Conservation (phyloP, 108 stramenopile species). For the Seminavis robusta region DNA sequence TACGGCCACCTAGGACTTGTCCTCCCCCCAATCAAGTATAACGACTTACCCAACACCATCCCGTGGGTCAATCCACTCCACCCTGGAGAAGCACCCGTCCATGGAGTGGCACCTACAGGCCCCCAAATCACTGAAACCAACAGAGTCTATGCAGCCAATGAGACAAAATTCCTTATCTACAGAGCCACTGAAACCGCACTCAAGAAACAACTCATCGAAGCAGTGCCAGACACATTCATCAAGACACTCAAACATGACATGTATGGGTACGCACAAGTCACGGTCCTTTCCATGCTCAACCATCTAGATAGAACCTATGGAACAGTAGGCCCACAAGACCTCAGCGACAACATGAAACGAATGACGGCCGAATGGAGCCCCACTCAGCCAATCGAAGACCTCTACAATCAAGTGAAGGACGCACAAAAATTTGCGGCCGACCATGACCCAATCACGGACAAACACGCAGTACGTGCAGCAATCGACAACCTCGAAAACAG, state of each 20-base stretch:
- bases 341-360: neutral
- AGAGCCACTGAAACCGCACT: neutral
- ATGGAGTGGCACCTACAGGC: neutral
- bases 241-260: neutral
- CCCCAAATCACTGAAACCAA: neutral
- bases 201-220: neutral
- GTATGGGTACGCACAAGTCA: neutral
- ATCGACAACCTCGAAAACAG: neutral
- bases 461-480: neutral
- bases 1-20: conserved; percentile 11
- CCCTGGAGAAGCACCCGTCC: neutral
- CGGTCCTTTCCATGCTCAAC: neutral
- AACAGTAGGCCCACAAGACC: neutral
- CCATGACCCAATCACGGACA: conserved; percentile 2
- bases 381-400: neutral
- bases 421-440: neutral
- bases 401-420: neutral
- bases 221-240: neutral
- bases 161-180: neutral
- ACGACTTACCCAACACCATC: neutral
- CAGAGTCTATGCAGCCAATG: neutral
- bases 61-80: neutral
- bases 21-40: neutral
- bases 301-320: conserved; percentile 4
- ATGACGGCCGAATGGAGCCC: neutral